A percentile compares a stretch with the other conserved stretches of the same genome.
Conservation (phyloP, 2,329 filamentous ascomycete species). For the Phyllosticta citrichinensis region DNA sequence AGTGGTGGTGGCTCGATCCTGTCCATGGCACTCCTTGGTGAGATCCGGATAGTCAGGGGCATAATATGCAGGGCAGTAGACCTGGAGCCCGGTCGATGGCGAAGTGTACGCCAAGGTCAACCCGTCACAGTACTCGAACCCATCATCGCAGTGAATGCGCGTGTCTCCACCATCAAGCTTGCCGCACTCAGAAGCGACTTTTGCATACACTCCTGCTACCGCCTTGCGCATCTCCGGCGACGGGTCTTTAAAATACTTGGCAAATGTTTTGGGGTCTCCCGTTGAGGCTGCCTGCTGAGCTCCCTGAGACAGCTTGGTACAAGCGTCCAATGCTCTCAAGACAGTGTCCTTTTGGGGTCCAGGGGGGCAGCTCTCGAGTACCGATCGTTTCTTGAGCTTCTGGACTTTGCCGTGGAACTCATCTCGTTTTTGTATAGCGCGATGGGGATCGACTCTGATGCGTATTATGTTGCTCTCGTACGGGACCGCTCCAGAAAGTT, state of each 20-base stretch:
- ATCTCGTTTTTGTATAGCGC: conserved; percentile 42
- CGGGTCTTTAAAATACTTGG: conserved; percentile 56
- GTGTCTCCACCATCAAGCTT: conserved; percentile 40
- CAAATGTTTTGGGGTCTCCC: conserved; percentile 38
- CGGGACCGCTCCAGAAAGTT: conserved; percentile 44
- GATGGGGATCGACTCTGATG: conserved; percentile 46
- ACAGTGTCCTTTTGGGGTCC: conserved; percentile 37
- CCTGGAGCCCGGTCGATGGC: conserved; percentile 44
- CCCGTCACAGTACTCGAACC: conserved; percentile 40
- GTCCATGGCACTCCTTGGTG: conserved; percentile 46
- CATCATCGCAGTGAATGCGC: conserved; percentile 46
- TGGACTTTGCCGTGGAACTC: conserved; percentile 36
- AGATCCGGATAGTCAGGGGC: conserved; percentile 39
- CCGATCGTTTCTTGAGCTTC: conserved; percentile 31
- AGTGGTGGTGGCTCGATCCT: conserved; percentile 56
- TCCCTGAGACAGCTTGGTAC: conserved; percentile 41
- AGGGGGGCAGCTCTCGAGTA: conserved; percentile 42
- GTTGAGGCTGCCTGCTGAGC: conserved; percentile 44
- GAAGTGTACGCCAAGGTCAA: conserved; percentile 54
- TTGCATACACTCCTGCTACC: conserved; percentile 43
- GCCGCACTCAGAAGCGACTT: conserved; percentile 46
- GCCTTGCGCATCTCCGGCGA: conserved; percentile 32
- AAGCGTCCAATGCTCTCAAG: conserved; percentile 44
- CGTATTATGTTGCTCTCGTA: conserved; percentile 51
- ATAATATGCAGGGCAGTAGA: conserved; percentile 54